Conservation (phyloP, 2,329 filamentous ascomycete genomes). For the Lasiodiplodia citricola region DNA sequence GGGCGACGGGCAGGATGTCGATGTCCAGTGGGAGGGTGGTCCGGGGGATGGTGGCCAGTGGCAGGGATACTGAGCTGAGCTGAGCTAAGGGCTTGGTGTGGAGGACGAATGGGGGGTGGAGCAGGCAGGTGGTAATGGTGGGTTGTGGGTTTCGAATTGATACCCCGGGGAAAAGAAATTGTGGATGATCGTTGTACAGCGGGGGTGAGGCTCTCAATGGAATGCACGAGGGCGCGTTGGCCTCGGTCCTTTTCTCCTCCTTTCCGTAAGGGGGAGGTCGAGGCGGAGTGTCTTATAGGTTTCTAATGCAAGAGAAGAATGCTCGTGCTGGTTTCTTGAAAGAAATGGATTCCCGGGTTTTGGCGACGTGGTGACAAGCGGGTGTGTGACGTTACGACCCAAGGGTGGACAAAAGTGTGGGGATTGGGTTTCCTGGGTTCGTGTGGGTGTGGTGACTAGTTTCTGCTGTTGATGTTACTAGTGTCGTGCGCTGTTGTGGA, state of each 20-base stretch:
- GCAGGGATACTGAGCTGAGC: slow-evolving; percentile 20
- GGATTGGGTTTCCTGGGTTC: neutral
- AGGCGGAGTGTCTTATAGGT: neutral
- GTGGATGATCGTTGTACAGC: neutral
- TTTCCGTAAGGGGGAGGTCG: neutral
- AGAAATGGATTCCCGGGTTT: neutral
- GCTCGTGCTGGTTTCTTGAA: neutral
- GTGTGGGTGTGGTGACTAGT: neutral
- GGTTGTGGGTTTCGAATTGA: neutral
- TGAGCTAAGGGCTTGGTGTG: neutral
- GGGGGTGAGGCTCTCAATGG: neutral
- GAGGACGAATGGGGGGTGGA: neutral
- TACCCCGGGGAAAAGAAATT: neutral
- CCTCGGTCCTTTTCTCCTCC: neutral
- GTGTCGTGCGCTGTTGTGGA: neutral
- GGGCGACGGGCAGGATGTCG: slow-evolving; percentile 23
- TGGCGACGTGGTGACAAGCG: neutral
- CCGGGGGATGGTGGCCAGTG: slow-evolving; percentile 8
- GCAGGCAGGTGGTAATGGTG: neutral
- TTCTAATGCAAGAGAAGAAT: neutral
- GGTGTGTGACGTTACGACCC: slow-evolving; percentile 6
- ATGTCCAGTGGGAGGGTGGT: slow-evolving; percentile 15
- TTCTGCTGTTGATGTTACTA: neutral
- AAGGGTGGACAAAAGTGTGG: neutral
- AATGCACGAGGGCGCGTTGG: neutral